phyloP scores from a whole-genome alignment of 805 yeast genomes.

The Nakazawaea populi region DNA sequence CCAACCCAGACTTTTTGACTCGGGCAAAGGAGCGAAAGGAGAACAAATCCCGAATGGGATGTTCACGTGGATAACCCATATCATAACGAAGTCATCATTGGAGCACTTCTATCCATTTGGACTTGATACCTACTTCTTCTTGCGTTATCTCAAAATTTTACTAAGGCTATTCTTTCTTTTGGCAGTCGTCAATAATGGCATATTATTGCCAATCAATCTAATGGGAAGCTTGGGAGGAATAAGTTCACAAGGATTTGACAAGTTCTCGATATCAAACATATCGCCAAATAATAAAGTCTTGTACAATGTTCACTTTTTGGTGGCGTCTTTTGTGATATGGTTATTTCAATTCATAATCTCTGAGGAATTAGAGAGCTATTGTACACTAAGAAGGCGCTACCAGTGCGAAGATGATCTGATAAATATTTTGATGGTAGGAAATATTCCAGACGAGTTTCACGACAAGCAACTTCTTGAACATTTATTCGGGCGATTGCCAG shows the following conservation, averaged over 20 bases:
- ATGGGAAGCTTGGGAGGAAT: slow-evolving; percentile 26
- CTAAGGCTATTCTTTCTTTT: slow-evolving; percentile 44
- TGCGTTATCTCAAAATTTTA: slow-evolving; percentile 53
- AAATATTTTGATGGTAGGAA: slow-evolving; percentile 32
- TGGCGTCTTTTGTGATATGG: slow-evolving; percentile 47
- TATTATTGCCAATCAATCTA: slow-evolving; percentile 60
- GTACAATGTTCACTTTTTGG: slow-evolving; percentile 57
- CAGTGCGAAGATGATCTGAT: slow-evolving; percentile 22
- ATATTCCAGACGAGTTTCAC: slow-evolving; percentile 34
- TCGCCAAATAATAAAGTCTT: slow-evolving; percentile 42
- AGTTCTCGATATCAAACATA: slow-evolving; percentile 65
- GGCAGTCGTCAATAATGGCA: slow-evolving; percentile 49
- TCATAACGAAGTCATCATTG: slow-evolving; percentile 30
- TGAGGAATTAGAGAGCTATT: slow-evolving; percentile 48
- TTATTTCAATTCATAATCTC: slow-evolving; percentile 52
- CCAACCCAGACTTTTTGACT: slow-evolving; percentile 46
- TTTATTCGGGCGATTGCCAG: slow-evolving; percentile 39
- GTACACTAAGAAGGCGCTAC: slow-evolving; percentile 40
- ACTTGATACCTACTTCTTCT: slow-evolving; percentile 68
- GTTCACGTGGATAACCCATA: slow-evolving; percentile 52
- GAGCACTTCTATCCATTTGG: slow-evolving; percentile 48
- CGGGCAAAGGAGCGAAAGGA: slow-evolving; percentile 32
- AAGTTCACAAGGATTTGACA: slow-evolving; percentile 49
- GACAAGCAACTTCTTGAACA: slow-evolving; percentile 21
- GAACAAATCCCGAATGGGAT: slow-evolving; percentile 34